Conservation (phyloP, 148 eudicot genomes). For the Chenopodium quinoa region DNA sequence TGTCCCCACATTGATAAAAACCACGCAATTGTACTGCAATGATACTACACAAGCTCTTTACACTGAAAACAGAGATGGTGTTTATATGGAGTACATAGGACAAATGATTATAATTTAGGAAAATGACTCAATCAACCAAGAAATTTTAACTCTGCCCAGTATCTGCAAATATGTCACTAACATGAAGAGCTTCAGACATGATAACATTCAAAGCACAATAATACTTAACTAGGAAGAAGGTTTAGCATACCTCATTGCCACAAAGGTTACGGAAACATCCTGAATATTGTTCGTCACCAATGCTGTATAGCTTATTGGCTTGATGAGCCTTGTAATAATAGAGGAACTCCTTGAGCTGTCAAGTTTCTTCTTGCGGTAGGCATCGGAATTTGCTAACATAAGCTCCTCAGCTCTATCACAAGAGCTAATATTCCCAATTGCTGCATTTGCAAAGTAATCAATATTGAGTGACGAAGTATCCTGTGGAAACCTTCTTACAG, state of each 20-base stretch:
- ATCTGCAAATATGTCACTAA: not conserved
- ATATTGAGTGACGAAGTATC: slow-evolving; percentile 32
- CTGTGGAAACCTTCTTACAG: slow-evolving; percentile 72
- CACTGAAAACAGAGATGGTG: not conserved
- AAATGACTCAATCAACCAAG: no score
- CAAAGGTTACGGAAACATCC: slow-evolving; percentile 70
- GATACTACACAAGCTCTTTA: no score
- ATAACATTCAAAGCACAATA: not conserved
- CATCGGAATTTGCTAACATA: slow-evolving; percentile 32
- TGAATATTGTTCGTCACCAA: slow-evolving; percentile 49
- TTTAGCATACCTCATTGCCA: slow-evolving; percentile 64
- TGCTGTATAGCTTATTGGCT: slow-evolving; percentile 68
- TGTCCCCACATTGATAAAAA: no score
- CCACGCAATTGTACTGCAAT: no score
- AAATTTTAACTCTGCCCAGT: not conserved
- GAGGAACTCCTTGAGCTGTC: slow-evolving; percentile 39
- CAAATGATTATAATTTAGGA: no score
- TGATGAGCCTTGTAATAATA: slow-evolving; percentile 58
- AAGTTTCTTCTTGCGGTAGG: slow-evolving; percentile 39
- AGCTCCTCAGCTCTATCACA: slow-evolving; percentile 34
- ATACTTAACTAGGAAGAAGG: slow-evolving; percentile 3
- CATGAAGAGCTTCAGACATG: not conserved
- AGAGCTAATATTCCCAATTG: slow-evolving; percentile 26
- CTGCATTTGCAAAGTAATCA: slow-evolving; percentile 34
- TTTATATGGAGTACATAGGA: not conserved